Evolutionary conservation across 768 basidiomycete species (phyloP).

Genomic region (Pisolithus microcarpus): DNA sequence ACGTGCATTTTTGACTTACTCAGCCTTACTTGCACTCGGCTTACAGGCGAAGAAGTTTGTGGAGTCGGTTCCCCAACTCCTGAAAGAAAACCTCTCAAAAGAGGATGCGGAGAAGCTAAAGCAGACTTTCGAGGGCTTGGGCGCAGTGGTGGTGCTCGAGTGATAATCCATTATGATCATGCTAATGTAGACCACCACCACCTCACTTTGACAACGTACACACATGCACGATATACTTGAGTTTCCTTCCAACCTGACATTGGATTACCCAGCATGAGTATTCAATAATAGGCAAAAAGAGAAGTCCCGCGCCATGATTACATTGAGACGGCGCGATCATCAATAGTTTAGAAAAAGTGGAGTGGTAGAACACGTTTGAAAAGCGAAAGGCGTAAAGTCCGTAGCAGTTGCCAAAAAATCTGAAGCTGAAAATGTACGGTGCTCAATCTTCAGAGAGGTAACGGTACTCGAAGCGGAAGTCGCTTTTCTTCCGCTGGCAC

Average conservation of each 20-base stretch:
- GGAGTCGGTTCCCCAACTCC: constrained; percentile 83
- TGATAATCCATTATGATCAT: constrained; percentile 31
- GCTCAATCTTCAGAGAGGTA: constrained; percentile 84
- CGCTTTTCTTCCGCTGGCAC: constrained; percentile 97
- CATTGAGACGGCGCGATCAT: constrained; percentile 13
- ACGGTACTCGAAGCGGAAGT: constrained; percentile 95
- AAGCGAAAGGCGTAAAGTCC: neutral
- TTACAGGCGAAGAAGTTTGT: constrained; percentile 97
- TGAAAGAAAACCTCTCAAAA: constrained; percentile 93
- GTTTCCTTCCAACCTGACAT: constrained; percentile 9
- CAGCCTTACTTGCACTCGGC: neutral
- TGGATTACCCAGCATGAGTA: constrained; percentile 11
- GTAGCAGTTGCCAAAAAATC: too few relatives aligned
- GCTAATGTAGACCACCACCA: constrained; percentile 8
- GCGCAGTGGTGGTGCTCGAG: constrained; percentile 82
- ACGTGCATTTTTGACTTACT: neutral
- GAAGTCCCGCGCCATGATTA: constrained; percentile 15
- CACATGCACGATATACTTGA: constrained; percentile 5
- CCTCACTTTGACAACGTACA: neutral
- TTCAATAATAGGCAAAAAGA: constrained; percentile 8
- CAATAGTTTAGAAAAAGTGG: constrained; percentile 6
- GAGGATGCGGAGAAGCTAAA: constrained; percentile 98
- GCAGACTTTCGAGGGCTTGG: constrained; percentile 81
- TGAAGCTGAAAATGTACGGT: neutral
- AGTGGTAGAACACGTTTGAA: constrained; percentile 1